Base-by-base conservation (phyloP, 1,284 basidiomycete genomes). In the Mycosarcoma maydis region DNA sequence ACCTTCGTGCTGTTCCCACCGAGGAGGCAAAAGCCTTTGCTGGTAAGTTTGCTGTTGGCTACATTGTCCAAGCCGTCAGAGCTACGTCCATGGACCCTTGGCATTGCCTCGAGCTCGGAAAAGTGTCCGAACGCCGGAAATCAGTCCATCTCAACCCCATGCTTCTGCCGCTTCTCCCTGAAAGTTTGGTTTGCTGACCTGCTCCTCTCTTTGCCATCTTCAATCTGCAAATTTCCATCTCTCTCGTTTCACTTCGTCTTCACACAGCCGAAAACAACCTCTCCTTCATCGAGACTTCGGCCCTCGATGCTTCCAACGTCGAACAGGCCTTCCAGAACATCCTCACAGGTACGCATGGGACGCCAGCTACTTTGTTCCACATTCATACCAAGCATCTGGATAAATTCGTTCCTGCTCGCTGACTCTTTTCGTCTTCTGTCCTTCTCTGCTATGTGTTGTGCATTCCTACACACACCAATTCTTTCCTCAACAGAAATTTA, bases 231-330 rank as follows among this genome's bases (percentile, higher is more conserved):
- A n/a, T n/a, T n/a, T n/a, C n/a, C n/a, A n/a, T n/a, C n/a, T n/a
- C n/a, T n/a, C n/a, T n/a, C n/a, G n/a, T n/a, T 19, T 10, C 40
- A 38, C 27, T 29, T 7, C 16, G 8, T 24, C 7, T 45, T 23
- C 8, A 7, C 11, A 22, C 72, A 88, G 87, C 87, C 57, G 88
- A 90, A 83, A 95, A 97, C 82, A 89, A 89, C 40, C 84, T 97
- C 70, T 93, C 91, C 30, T 82, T 82, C 87, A 97, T 98, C 77
- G 95, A 98, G 86, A 98, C 95, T 64, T 98, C 96, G 77, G 95
- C 96, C 83, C 89, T 98, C 87, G 95, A 98, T 87, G 93, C 94
- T 74, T 94, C 92, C 50, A 98, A 98, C 85, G 96, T 98, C 83
- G 95, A 98, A 56, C 77, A 79, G 70, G 81, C 95, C 49, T 98